Conservation (phyloP, 257 asterid genomes). For the Nicotiana obtusifolia region DNA sequence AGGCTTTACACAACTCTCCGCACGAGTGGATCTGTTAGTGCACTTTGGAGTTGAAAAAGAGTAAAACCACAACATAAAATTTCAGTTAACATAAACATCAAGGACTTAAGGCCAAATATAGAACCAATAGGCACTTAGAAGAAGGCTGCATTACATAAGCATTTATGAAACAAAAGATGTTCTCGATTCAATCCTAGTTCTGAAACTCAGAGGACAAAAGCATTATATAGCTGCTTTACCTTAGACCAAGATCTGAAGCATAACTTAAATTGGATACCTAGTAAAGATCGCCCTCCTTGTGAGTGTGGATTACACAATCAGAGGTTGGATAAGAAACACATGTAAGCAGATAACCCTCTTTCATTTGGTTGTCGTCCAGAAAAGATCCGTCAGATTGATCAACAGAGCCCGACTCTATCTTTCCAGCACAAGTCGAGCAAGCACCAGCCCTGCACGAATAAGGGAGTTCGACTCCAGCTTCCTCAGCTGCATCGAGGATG, state of each 20-base stretch:
- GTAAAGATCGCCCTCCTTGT: slow-evolving; percentile 72
- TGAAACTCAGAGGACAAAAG: not conserved
- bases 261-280: slow-evolving; percentile 11
- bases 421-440: slow-evolving; percentile 91
- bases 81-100: not conserved
- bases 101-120: not conserved
- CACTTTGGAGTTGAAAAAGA: no score
- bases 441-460: slow-evolving; percentile 95
- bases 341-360: slow-evolving; percentile 55
- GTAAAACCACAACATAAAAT: no score
- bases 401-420: slow-evolving; percentile 42
- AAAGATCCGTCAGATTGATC: slow-evolving; percentile 82
- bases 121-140: not conserved
- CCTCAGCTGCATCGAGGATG: slow-evolving; percentile 76
- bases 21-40: no score
- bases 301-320: slow-evolving; percentile 77
- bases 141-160: not conserved
- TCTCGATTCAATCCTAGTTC: not conserved
- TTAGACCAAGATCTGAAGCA: not conserved
- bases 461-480: slow-evolving; percentile 67
- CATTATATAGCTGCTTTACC: not conserved
- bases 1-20: no score
- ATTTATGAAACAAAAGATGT: not conserved
- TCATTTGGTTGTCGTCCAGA: slow-evolving; percentile 51
- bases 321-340: slow-evolving; percentile 76